Base-by-base conservation (phyloP, 129 eudicot species). In the sunflower (Helianthus annuus) region DNA sequence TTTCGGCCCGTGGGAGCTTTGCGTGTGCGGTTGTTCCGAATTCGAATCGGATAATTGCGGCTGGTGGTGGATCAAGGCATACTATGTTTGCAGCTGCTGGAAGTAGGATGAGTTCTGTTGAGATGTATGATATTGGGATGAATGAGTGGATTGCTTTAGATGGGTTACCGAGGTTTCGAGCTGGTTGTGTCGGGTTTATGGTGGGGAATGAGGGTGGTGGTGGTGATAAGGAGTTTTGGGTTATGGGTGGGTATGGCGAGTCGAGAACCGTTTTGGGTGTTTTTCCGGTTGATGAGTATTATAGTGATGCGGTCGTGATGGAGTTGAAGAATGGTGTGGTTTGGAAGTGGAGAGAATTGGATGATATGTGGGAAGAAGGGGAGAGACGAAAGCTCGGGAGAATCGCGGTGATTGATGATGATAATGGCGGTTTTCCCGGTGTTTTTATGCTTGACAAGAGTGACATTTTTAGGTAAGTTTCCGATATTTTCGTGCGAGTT, bases 201-300 rank as follows among this genome's bases (percentile, higher is more conserved):
- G 79, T 76, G 6, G 91, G 95, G 2, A 64, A 68, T 64, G 82
- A 62, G 10, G 78, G 61, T 39, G 78, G 72, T 60, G 73, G 4
- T 32, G 36, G 32, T 27, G 32, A 76, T 51, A 74, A 72, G 40
- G 98, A 93, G 52, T 87, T 94, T 68, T 90, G 97, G 93, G 98
- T 94, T 66, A 88, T 94, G 98, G 98, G 97, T 32, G 98, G 98
- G 57, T 94, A 94, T 66, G 97, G 98, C 2, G 98, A 85, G 68
- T 85, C 92, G 44, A 87, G 93, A 74, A 94, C 97, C 12, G 85
- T 94, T 57, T 80, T 82, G 34, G 98, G 98, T 27, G 93, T 90
- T 76, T 90, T 94, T 86, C 98, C 98, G 3, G 91, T 94, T 62
- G 98, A 90, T 72, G 93, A 94, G 68, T 87, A 83, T 84, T 90